A percentile compares a stretch with the other conserved stretches of the same genome.
phyloP scores from a whole-genome alignment of 306 rosid species.

The Castanea mollissima region DNA sequence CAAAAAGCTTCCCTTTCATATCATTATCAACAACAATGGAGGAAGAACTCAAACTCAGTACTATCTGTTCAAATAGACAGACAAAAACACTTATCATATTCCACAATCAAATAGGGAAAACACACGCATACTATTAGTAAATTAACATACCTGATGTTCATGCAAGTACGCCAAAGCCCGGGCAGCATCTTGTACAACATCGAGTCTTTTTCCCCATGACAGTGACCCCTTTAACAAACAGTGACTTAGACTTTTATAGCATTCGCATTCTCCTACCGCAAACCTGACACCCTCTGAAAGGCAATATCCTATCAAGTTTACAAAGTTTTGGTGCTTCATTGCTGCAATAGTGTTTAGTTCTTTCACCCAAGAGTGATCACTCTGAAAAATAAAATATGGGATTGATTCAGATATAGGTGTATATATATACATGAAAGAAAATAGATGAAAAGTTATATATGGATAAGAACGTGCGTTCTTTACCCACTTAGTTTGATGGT shows the following conservation, averaged over 20 bases:
- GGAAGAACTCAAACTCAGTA: not conserved
- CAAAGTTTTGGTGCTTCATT: not conserved
- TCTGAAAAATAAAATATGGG: not conserved
- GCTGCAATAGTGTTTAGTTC: not conserved
- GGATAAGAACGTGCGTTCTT: not conserved
- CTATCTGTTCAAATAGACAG: not conserved
- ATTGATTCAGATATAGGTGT: not conserved
- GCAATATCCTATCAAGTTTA: not conserved
- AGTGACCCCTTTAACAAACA: not conserved
- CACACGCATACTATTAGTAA: no score
- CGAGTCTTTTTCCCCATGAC: not conserved
- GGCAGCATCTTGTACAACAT: not conserved
- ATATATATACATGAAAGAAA: no score
- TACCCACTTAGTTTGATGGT: not conserved
- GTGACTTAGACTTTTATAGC: not conserved
- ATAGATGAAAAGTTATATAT: no score
- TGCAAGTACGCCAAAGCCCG: conserved; percentile 1
- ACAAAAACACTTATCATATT: no score
- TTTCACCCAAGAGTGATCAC: not conserved
- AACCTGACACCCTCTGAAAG: not conserved
- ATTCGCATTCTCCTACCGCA: not conserved
- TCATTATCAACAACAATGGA: not conserved
- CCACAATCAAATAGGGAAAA: no score
- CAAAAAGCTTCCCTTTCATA: not conserved
- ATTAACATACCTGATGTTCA: not conserved